Base-by-base conservation (phyloP, 768 basidiomycete genomes). In the Cytidiella melzeri region DNA sequence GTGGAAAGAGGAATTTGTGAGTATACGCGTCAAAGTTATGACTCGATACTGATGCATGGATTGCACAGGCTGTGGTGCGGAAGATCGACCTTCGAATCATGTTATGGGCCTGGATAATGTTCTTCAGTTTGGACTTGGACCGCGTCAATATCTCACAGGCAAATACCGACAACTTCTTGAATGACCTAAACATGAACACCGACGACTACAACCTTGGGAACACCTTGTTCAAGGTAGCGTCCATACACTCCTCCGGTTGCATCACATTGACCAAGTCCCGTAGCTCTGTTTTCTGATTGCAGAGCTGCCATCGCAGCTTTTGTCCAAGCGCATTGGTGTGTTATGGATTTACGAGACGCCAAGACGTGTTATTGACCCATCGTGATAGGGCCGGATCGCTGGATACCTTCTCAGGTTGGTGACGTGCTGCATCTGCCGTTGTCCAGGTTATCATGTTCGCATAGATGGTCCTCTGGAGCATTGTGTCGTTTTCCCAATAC, bases 171-270 rank as follows among this genome's bases (percentile, higher is more conserved):
- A 84, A 83, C 61, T 78, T 87, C 56, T 64, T 86, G 15, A 52
- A 65, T 3, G 82, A 86, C 56, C 69, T 86, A 7, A 60, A 68
- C 3, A 66, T 86, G 52, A 83, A 74, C 13, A 83, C 80, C 0
- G 69, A 83, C 57, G 80, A 81, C 62, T 83, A 74, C 60, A 82
- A 84, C 55, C 65, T 81, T 5, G 81, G 82, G n/a, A 83, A 83
- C 61, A 77, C 75, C 0, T 62, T 84, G 0, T 81, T 78, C 63
- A 70, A 75, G 24, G 61, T 79, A 11, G 64, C n/a, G n/a, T n/a
- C n/a, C n/a, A n/a, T n/a, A n/a, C n/a, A n/a, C n/a, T n/a, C n/a
- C n/a, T n/a, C n/a, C n/a, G n/a, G n/a, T n/a, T n/a, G 43, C 12
- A 19, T 43, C 12, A 18, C 38, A n/a, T 12, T n/a, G n/a, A n/a